Base-by-base conservation (phyloP, 176 grass and related monocot species). In the Panicum miliaceum region DNA sequence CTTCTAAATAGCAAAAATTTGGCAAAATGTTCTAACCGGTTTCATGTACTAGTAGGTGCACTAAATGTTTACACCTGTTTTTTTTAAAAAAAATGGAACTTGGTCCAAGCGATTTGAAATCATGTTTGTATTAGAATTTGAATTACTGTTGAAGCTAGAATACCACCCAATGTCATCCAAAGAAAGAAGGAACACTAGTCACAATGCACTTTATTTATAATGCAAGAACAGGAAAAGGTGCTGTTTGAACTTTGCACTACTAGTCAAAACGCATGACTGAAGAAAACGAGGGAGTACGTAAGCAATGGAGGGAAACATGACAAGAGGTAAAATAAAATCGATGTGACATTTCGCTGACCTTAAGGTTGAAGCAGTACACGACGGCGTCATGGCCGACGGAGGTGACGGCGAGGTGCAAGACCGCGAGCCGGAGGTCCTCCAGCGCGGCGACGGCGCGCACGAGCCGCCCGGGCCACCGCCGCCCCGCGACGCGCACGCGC, bases 341-440 rank as follows among this genome's bases (percentile, higher is more conserved):
- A 32, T 14, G 36, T 77, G 60, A 73, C 54, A 36, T 12, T 47
- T 11, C 25, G 73, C 68, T 73, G 53, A 96, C 97, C 93, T 99
- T 96, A 4, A 99, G 90, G 81, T 90, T 99, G 84, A 99, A 91
- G 71, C 92, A 96, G 91, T 99, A 96, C 10, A 96, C 77, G 51
- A 96, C 74, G 43, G 84, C 86, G 83, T 75, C 82, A 41, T 78
- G 48, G 5, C 82, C 91, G 3, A 94, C 71, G 12, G 97, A 90
- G 4, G 81, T 91, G 78, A 99, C 66, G 73, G 87, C 89, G 78
- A 99, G 93, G 89, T 99, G 97, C 67, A 99, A 69, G 27, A 99
- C 93, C 0, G 88, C 84, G 72, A 99, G 88, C 2, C 90, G 82
- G 59, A 96, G 89, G 45, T 94, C 91, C 84, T 99, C 91, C 59